phyloP scores from a whole-genome alignment of 768 basidiomycete species.

The Lentinula edodes region DNA sequence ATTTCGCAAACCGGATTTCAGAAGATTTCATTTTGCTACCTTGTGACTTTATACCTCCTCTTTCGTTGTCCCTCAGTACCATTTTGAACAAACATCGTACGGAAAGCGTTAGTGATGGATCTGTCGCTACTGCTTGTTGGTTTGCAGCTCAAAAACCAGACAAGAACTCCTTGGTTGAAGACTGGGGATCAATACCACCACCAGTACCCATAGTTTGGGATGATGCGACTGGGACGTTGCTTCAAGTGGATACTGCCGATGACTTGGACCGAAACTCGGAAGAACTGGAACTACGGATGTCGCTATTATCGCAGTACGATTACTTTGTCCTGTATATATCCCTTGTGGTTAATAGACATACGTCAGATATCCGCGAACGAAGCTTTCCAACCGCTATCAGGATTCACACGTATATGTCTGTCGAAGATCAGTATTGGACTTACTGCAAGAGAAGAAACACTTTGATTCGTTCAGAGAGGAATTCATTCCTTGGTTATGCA shows the following conservation, averaged over 20 bases:
- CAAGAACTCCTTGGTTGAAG: constrained; percentile 52
- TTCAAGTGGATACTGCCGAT: constrained; percentile 70
- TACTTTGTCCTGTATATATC: not conserved
- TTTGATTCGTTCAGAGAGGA: constrained; percentile 86
- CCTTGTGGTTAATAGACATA: constrained; percentile 1
- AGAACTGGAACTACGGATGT: constrained; percentile 72
- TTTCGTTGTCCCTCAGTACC: constrained; percentile 58
- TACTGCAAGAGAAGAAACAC: constrained; percentile 59
- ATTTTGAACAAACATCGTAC: constrained; percentile 81
- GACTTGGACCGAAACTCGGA: constrained; percentile 62
- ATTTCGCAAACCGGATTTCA: constrained; percentile 69
- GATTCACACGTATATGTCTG: constrained; percentile 95
- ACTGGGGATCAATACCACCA: constrained; percentile 52
- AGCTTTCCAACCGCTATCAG: constrained; percentile 59
- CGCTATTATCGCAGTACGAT: constrained; percentile 58
- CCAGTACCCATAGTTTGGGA: constrained; percentile 64
- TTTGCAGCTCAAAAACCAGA: constrained; percentile 45
- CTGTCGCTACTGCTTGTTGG: constrained; percentile 67
- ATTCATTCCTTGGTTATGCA: constrained; percentile 90
- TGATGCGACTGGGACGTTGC: constrained; percentile 53
- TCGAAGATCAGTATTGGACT: constrained; percentile 65
- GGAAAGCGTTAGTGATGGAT: constrained; percentile 57
- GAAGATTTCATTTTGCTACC: constrained; percentile 88
- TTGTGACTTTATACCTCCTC: constrained; percentile 85
- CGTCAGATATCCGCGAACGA: constrained; percentile 64